Percentiles rank a stretch among this genome's conserved stretches.
Conservation (phyloP, 1,284 basidiomycete species). For the Amylostereum areolatum region DNA sequence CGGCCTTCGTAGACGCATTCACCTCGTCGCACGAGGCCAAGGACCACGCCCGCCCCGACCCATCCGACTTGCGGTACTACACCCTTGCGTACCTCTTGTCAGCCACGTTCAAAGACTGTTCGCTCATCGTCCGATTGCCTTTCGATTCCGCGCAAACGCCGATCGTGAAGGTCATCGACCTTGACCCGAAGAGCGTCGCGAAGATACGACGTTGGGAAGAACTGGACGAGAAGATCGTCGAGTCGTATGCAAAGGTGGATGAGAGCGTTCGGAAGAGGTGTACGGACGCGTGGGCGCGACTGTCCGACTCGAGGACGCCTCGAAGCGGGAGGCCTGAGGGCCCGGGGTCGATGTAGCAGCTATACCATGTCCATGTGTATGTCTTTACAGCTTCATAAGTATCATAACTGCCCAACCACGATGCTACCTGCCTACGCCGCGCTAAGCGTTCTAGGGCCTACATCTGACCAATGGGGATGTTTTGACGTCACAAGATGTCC, state of each 20-base stretch:
- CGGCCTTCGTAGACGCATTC: conserved; percentile 52
- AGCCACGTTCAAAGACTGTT: conserved; percentile 96
- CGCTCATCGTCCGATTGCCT: conserved; percentile 65
- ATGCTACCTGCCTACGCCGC: too few species aligned
- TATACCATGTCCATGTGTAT: too few species aligned
- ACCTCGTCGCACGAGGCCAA: conserved; percentile 25
- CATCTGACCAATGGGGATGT: too few species aligned
- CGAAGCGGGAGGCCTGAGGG: too few species aligned
- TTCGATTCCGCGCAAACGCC: conserved; percentile 8
- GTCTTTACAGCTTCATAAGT: too few species aligned
- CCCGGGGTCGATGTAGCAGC: too few species aligned
- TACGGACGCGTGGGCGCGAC: background rate
- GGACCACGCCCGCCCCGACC: conserved; percentile 32
- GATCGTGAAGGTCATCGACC: conserved; percentile 71
- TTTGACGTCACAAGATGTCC: too few species aligned
- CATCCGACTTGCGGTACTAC: conserved; percentile 48
- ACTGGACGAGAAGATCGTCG: conserved; percentile 68
- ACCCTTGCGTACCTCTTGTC: conserved; percentile 77
- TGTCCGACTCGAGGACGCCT: too few species aligned
- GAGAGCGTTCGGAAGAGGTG: conserved; percentile 30
- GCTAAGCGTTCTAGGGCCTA: too few species aligned
- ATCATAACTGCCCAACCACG: too few species aligned
- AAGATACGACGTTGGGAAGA: conserved; percentile 68
- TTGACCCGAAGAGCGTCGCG: conserved; percentile 75
- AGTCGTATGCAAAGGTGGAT: conserved; percentile 32